These are phyloP conservation scores for Pythium phragmiticola DNA, from an alignment of 352 stramenopile species.

Conservation along the genomic window DNA sequence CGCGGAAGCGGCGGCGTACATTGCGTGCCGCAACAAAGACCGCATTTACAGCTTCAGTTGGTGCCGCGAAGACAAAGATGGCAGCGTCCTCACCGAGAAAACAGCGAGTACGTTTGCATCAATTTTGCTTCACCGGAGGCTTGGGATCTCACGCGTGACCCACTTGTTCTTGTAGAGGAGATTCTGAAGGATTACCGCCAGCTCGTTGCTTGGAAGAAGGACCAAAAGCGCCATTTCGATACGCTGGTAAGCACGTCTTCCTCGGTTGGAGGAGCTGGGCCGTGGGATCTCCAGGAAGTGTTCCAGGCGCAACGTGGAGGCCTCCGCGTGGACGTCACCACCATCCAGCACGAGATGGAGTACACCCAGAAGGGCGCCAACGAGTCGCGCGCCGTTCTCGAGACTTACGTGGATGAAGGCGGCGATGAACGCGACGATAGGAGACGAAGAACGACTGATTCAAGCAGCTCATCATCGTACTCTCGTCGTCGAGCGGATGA, in stretches of 20 bases:
- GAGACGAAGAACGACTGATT: neutral
- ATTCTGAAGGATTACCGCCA: slow-evolving; percentile 61
- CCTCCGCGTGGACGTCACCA: slow-evolving; percentile 57
- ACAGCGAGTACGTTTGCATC: slow-evolving; percentile 51
- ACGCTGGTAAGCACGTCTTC: slow-evolving; percentile 35
- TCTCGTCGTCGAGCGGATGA: slow-evolving; percentile 9
- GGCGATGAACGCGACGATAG: slow-evolving; percentile 17
- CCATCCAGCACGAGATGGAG: slow-evolving; percentile 55
- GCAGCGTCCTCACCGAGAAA: slow-evolving; percentile 58
- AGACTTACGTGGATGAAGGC: slow-evolving; percentile 30
- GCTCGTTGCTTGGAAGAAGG: slow-evolving; percentile 66
- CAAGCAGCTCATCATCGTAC: neutral
- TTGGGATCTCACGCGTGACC: neutral
- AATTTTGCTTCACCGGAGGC: neutral
- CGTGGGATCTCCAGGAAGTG: slow-evolving; percentile 38
- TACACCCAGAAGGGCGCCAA: slow-evolving; percentile 70
- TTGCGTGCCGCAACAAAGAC: slow-evolving; percentile 68
- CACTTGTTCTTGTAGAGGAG: slow-evolving; percentile 35
- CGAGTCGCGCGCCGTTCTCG: slow-evolving; percentile 52
- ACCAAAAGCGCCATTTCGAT: slow-evolving; percentile 62
- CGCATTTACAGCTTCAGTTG: slow-evolving; percentile 82
- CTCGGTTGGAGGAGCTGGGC: slow-evolving; percentile 29
- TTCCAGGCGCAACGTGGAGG: slow-evolving; percentile 63
- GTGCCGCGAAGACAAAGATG: slow-evolving; percentile 53
- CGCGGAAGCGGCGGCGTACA: slow-evolving; percentile 73